These are phyloP conservation scores for Ascochyta lentis DNA, from an alignment of 2,329 filamentous ascomycete species.

Conservation along the genomic window DNA sequence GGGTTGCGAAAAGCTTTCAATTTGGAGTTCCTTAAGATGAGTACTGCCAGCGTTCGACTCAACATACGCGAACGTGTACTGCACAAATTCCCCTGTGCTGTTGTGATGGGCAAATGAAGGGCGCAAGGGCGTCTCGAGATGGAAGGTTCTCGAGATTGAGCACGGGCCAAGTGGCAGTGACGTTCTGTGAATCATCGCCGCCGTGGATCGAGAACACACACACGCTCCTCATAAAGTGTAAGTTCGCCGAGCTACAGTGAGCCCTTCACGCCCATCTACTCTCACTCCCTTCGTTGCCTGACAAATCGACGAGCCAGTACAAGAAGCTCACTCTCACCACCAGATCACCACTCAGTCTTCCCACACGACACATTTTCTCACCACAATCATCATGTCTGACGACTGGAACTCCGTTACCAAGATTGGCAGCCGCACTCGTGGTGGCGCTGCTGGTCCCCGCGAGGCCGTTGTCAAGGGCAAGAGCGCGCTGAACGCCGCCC, in stretches of 20 bases:
- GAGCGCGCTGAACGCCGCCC: conserved; percentile 84
- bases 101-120: conserved; percentile 19
- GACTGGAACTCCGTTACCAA: conserved; percentile 92
- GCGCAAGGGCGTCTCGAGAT: conserved; percentile 23
- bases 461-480: conserved; percentile 92
- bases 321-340: conserved; percentile 22
- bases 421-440: conserved; percentile 86
- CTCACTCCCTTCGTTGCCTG: conserved; percentile 4
- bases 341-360: conserved; percentile 15
- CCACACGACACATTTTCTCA: conserved; percentile 12
- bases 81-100: conserved; percentile 3
- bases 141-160: conserved; percentile 17
- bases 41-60: not conserved
- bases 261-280: conserved; percentile 5
- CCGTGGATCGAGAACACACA: conserved; percentile 14
- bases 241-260: not conserved
- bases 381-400: conserved; percentile 64
- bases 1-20: not conserved
- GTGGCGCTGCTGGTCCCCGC: conserved; percentile 69
- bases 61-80: not conserved
- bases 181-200: conserved; percentile 19
- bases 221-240: conserved; percentile 17
- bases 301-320: conserved; percentile 15
- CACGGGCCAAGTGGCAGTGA: conserved; percentile 19
- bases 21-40: too few relatives aligned